These are phyloP conservation scores for Leptodontidium sp. DNA, from an alignment of 2,329 filamentous ascomycete genomes.

Conservation along the genomic window DNA sequence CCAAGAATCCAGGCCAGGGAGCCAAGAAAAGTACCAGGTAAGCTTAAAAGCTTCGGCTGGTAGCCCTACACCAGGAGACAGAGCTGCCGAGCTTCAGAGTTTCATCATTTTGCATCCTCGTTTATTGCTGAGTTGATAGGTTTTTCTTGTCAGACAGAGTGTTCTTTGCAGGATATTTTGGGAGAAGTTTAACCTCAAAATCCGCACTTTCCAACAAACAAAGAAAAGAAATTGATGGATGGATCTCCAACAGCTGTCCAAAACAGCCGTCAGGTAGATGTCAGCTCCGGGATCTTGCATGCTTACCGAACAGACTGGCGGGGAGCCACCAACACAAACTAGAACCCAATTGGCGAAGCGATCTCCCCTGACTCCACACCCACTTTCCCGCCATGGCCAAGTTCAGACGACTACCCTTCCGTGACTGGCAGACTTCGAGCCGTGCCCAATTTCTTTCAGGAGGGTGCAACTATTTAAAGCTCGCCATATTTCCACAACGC, in stretches of 20 bases:
- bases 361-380: not conserved
- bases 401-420: not conserved
- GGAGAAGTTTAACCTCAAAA: no score
- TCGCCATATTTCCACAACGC: not conserved
- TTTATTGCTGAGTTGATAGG: no score
- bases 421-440: conserved; percentile 5
- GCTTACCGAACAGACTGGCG: conserved; percentile 8
- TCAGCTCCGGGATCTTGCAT: conserved; percentile 12
- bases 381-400: not conserved
- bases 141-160: no score
- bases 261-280: no score
- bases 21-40: not conserved
- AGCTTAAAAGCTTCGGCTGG: conserved; percentile 8
- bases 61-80: conserved; percentile 1
- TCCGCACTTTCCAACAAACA: no score
- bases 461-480: conserved; percentile 9
- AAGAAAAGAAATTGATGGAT: no score
- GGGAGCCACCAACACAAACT: not conserved
- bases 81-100: not conserved
- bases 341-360: not conserved
- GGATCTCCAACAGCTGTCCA: not conserved
- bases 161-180: no score
- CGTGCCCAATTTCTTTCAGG: conserved; percentile 2
- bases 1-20: not conserved
- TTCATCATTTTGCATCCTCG: not conserved